phyloP scores from a whole-genome alignment of 176 grass and related monocot genomes.

The Stipa capillata region DNA sequence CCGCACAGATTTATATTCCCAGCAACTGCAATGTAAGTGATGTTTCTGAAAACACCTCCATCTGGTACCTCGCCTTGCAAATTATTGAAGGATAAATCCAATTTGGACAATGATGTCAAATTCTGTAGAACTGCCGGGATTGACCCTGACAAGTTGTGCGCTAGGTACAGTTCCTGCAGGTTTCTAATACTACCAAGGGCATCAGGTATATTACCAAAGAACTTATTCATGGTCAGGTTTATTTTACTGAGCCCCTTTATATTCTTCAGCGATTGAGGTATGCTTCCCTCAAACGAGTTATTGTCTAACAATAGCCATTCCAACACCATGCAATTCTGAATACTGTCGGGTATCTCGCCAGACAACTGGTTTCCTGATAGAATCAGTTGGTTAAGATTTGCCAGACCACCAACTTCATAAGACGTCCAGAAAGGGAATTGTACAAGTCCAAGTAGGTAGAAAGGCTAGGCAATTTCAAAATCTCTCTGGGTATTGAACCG shows the following conservation, averaged over 20 bases:
- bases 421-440: background rate
- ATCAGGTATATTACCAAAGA: slow-evolving; percentile 3
- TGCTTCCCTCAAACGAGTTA: slow-evolving; percentile 22
- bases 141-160: too few species aligned
- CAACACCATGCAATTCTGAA: slow-evolving; percentile 9
- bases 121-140: too few species aligned
- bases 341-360: slow-evolving; percentile 9
- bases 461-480: background rate
- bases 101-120: too few species aligned
- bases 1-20: too few species aligned
- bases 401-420: background rate
- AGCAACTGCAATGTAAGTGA: too few species aligned
- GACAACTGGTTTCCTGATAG: slow-evolving; percentile 14
- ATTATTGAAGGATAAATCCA: too few species aligned
- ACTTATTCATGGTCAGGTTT: slow-evolving; percentile 9
- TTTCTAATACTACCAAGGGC: too few species aligned
- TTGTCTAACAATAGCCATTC: slow-evolving; percentile 1
- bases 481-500: background rate
- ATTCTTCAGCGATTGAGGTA: slow-evolving; percentile 6
- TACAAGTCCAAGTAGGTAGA: background rate
- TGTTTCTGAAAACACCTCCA: too few species aligned
- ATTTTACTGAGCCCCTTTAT: slow-evolving; percentile 7
- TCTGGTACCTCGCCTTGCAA: too few species aligned
- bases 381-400: background rate
- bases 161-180: too few species aligned